Evolutionary conservation across 225 moss, liverwort and hornwort genomes (phyloP).

Genomic region (Neckera pumila): DNA sequence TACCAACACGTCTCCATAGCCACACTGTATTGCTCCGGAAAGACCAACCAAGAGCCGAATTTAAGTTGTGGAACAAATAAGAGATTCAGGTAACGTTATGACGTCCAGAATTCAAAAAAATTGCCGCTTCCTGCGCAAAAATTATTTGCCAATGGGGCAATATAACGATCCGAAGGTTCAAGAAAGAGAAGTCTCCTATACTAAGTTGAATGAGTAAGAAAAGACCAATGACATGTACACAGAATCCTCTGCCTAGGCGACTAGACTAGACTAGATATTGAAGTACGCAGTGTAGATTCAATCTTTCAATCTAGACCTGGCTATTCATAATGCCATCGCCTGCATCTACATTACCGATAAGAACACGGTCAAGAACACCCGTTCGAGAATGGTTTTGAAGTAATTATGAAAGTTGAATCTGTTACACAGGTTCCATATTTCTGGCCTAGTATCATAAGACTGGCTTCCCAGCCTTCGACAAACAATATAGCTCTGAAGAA

Average conservation of each 20-base stretch:
- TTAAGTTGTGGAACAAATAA: not conserved
- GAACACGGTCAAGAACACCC: not conserved
- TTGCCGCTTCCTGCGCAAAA: not conserved
- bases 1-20: not conserved
- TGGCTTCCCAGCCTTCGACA: conserved; percentile 24
- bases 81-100: not conserved
- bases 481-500: conserved; percentile 8
- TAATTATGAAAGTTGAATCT: not conserved
- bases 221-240: not conserved
- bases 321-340: not conserved
- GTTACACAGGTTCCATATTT: not conserved
- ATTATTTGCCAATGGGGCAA: not conserved
- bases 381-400: not conserved
- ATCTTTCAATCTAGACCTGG: not conserved
- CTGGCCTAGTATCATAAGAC: conserved; percentile 2
- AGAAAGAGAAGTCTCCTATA: not conserved
- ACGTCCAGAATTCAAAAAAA: not conserved
- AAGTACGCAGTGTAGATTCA: not conserved
- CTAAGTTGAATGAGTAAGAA: not conserved
- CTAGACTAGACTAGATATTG: not conserved
- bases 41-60: conserved; percentile 1
- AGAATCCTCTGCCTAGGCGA: not conserved
- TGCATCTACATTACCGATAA: not conserved
- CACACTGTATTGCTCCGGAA: not conserved
- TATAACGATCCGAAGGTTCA: not conserved